Conservation (phyloP, 352 stramenopile species). For the Globisporangium nodosum region DNA sequence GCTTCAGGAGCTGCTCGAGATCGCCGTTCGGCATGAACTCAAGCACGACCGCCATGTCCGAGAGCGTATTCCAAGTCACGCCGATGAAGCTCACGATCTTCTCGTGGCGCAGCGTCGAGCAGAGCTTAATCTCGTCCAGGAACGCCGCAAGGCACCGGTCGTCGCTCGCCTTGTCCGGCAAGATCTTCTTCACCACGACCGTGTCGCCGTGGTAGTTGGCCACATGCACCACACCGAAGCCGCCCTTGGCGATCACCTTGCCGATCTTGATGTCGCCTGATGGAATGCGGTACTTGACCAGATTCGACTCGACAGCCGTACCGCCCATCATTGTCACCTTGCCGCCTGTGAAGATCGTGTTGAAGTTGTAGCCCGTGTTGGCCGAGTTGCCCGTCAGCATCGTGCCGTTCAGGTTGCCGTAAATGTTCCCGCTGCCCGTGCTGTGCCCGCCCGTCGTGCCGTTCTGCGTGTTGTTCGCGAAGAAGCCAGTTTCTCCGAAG, state of each 20-base stretch:
- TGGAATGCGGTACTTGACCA: conserved; percentile 75
- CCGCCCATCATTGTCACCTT: conserved; percentile 55
- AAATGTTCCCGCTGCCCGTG: conserved; percentile 17
- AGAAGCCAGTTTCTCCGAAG: conserved; percentile 35
- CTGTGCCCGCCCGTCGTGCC: conserved; percentile 5
- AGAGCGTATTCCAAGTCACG: conserved; percentile 84
- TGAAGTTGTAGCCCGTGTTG: conserved; percentile 29
- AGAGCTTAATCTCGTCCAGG: conserved; percentile 83
- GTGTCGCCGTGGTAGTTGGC: conserved; percentile 49
- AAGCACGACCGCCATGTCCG: conserved; percentile 74
- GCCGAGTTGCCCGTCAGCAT: conserved; percentile 11
- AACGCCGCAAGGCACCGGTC: conserved; percentile 64
- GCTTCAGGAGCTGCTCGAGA: conserved; percentile 63
- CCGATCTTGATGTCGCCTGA: conserved; percentile 55
- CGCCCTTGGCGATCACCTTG: conserved; percentile 61
- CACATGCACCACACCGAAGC: conserved; percentile 71
- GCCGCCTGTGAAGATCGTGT: conserved; percentile 48
- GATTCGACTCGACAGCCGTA: conserved; percentile 43
- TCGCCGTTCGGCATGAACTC: conserved; percentile 80
- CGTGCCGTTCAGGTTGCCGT: conserved; percentile 6
- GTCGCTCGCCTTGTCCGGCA: conserved; percentile 77
- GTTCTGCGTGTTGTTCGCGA: conserved; percentile 41
- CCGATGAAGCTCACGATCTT: conserved; percentile 82
- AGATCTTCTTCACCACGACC: conserved; percentile 80
- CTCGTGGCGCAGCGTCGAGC: conserved; percentile 64